A percentile compares a stretch with the other conserved stretches of the same genome.
phyloP scores from a whole-genome alignment of 2,329 filamentous ascomycete species.

The Cadophora malorum region DNA sequence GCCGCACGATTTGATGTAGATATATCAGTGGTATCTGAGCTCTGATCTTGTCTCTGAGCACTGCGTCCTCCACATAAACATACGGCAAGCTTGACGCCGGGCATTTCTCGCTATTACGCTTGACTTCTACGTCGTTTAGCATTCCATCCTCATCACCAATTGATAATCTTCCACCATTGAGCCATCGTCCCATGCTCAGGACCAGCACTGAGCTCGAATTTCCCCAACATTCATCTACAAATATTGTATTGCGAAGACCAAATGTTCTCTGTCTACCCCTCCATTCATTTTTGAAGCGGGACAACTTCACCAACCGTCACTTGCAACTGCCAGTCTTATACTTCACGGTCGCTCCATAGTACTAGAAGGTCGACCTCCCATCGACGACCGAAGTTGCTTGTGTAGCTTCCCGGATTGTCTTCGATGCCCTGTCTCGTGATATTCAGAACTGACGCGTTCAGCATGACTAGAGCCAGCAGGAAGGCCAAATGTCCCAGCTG shows the following conservation, averaged over 20 bases:
- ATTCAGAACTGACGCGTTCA: slow-evolving; percentile 27
- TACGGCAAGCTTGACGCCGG: not conserved
- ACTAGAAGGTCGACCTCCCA: slow-evolving; percentile 28
- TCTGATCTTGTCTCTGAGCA: not conserved
- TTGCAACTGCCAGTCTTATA: not conserved
- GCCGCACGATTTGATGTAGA: not conserved
- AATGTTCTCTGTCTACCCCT: not conserved
- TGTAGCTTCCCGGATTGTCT: slow-evolving; percentile 50
- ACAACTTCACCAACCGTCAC: not conserved
- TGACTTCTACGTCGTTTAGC: not conserved
- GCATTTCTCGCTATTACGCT: not conserved
- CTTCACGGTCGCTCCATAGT: slow-evolving; percentile 28
- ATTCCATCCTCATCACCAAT: not conserved
- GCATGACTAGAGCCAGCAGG: slow-evolving; percentile 29
- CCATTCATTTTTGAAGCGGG: not conserved
- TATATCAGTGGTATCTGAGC: not conserved
- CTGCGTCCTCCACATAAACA: not conserved
- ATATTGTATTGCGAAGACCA: not conserved
- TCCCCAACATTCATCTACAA: not conserved
- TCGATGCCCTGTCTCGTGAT: slow-evolving; percentile 36
- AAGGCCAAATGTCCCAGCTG: slow-evolving; percentile 48
- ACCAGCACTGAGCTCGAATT: not conserved
- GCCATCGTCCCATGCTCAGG: too few species aligned
- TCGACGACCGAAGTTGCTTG: slow-evolving; percentile 48
- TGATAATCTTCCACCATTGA: not conserved